Evolutionary conservation across 768 basidiomycete species (phyloP).

Genomic region (Amanita subjunquillea): DNA sequence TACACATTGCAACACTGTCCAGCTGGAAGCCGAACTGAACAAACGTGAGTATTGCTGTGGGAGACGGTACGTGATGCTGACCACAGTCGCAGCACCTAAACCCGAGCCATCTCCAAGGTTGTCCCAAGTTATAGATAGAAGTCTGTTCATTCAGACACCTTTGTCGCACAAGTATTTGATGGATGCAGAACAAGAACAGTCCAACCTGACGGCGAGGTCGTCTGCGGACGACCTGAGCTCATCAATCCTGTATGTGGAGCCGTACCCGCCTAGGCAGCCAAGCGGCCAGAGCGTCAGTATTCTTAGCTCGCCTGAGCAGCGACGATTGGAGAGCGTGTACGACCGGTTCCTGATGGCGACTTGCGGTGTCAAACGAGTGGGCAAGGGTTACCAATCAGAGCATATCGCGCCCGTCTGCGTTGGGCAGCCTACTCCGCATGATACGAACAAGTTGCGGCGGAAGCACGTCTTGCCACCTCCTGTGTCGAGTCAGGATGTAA

Average conservation of each 20-base stretch:
- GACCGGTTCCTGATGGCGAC: slow-evolving; percentile 80
- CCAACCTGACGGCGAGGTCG: slow-evolving; percentile 16
- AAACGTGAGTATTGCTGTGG: slow-evolving; percentile 34
- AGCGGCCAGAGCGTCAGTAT: slow-evolving; percentile 22
- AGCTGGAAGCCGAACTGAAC: slow-evolving; percentile 55
- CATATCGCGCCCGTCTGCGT: slow-evolving; percentile 32
- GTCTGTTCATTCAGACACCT: slow-evolving; percentile 53
- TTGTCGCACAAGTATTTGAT: slow-evolving; percentile 28
- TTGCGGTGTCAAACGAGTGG: slow-evolving; percentile 68
- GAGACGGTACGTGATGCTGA: neutral
- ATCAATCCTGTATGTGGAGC: slow-evolving; percentile 50
- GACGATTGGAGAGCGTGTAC: slow-evolving; percentile 63
- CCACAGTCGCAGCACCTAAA: slow-evolving; percentile 20
- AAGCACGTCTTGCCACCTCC: slow-evolving; percentile 57
- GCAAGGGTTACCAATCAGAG: slow-evolving; percentile 75
- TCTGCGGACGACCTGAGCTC: slow-evolving; percentile 42
- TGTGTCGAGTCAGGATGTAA: slow-evolving; percentile 54
- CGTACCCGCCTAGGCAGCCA: slow-evolving; percentile 44
- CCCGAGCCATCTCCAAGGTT: slow-evolving; percentile 42
- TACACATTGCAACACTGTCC: slow-evolving; percentile 60
- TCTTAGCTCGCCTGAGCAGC: slow-evolving; percentile 47
- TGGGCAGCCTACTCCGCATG: slow-evolving; percentile 12
- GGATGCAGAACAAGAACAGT: slow-evolving; percentile 12
- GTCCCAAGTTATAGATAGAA: slow-evolving; percentile 59
- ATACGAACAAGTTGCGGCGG: slow-evolving; percentile 17